Evolutionary conservation across 139 green algal genomes (phyloP).

Genomic region (Asterochloris sp.): DNA sequence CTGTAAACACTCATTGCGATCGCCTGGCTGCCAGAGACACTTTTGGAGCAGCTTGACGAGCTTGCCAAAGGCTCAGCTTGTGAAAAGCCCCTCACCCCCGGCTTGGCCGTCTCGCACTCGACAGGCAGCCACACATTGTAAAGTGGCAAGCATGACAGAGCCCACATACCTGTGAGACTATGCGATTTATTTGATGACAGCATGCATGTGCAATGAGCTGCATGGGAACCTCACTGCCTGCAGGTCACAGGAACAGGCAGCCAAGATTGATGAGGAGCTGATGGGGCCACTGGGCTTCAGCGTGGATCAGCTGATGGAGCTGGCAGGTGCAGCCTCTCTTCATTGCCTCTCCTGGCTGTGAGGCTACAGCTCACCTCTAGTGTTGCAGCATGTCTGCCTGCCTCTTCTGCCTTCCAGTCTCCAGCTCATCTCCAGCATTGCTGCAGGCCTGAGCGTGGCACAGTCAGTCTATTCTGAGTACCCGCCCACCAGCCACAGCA

Average conservation of each 20-base stretch:
- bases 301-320: conserved; percentile 85
- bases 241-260: conserved; percentile 61
- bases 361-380: background rate
- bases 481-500: conserved; percentile 22
- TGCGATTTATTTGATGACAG: too few relatives aligned
- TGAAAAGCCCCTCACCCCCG: too few relatives aligned
- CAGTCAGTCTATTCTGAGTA: conserved; percentile 60
- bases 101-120: too few relatives aligned
- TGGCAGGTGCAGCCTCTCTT: background rate
- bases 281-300: conserved; percentile 88
- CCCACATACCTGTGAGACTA: too few relatives aligned
- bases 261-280: conserved; percentile 79
- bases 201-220: too few relatives aligned
- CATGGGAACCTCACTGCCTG: background rate
- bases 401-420: conserved; percentile 18
- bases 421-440: conserved; percentile 58
- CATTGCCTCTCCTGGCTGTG: background rate
- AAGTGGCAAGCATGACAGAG: too few relatives aligned
- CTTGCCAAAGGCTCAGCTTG: background rate
- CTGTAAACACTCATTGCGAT: too few relatives aligned
- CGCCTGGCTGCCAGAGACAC: background rate
- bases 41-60: conserved; percentile 19
- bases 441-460: conserved; percentile 64
- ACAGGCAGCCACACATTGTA: too few relatives aligned
- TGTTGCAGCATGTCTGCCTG: conserved; percentile 53